These are phyloP conservation scores for Cryphonectria carpinicola DNA, from an alignment of 2,329 filamentous ascomycete species.

Conservation along the genomic window DNA sequence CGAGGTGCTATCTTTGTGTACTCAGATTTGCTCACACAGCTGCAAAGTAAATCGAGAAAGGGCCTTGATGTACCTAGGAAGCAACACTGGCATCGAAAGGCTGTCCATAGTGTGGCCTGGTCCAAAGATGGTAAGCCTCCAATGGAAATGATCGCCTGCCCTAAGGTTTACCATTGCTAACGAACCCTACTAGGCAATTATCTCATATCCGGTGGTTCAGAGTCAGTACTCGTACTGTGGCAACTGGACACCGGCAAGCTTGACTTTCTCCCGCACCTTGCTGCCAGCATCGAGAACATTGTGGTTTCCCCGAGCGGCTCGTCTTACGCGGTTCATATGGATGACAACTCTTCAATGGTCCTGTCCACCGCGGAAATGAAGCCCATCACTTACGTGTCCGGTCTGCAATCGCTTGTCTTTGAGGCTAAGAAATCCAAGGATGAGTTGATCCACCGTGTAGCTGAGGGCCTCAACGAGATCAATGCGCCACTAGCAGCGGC, in stretches of 20 bases:
- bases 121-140: conserved; percentile 76
- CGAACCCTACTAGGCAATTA: conserved; percentile 71
- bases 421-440: conserved; percentile 55
- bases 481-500: conserved; percentile 60
- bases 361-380: conserved; percentile 88
- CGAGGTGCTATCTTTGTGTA: conserved; percentile 83
- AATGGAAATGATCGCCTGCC: background rate
- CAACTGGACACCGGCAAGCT: conserved; percentile 85
- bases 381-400: conserved; percentile 81
- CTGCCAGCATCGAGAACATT: conserved; percentile 81
- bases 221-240: conserved; percentile 90
- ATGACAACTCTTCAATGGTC: conserved; percentile 91
- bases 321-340: conserved; percentile 81
- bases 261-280: conserved; percentile 88
- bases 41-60: conserved; percentile 51
- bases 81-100: conserved; percentile 88
- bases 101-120: conserved; percentile 86
- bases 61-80: conserved; percentile 61
- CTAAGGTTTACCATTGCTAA: conserved; percentile 36
- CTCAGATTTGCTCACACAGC: conserved; percentile 68
- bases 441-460: conserved; percentile 56
- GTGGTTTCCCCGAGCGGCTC: conserved; percentile 79
- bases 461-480: conserved; percentile 48
- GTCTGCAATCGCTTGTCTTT: conserved; percentile 71
- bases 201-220: conserved; percentile 87